Conservation (phyloP, 441 rosid species). For the Geranium incanum region DNA sequence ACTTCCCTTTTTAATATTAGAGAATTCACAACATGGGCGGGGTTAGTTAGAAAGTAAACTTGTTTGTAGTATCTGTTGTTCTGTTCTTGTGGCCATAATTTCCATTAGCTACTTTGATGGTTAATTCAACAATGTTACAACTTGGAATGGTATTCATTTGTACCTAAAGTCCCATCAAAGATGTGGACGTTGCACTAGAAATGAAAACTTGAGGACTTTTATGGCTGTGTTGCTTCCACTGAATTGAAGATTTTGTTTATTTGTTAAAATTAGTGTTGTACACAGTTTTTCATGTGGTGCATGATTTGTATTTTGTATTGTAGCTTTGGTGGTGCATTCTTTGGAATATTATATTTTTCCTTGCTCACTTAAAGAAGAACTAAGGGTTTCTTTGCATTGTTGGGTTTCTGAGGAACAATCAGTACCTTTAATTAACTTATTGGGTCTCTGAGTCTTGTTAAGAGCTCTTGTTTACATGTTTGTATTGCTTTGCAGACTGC, state of each 20-base stretch:
- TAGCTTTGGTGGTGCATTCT: background rate
- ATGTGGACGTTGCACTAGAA: background rate
- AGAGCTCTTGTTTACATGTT: background rate
- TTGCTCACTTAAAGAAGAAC: background rate
- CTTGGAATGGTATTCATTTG: no score
- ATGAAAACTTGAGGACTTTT: background rate
- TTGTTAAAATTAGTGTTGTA: background rate
- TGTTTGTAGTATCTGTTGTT: background rate
- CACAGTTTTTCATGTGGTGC: background rate
- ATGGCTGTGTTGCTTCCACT: no score
- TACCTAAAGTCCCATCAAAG: no score
- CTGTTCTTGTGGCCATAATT: background rate
- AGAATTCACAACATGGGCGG: background rate
- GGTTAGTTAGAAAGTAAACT: no score
- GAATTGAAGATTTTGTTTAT: no score
- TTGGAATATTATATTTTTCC: background rate
- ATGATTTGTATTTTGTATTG: background rate
- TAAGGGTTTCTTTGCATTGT: background rate
- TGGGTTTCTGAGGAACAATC: background rate
- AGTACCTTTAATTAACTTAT: no score
- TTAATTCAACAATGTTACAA: background rate
- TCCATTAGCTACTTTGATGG: background rate
- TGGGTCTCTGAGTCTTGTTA: background rate
- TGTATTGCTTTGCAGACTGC: slow-evolving; percentile 50
- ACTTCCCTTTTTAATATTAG: no score